Percentiles rank a stretch among this genome's conserved stretches.
These are phyloP conservation scores for Stephania japonica DNA, from an alignment of 164 flowering plant species.

Conservation along the genomic window DNA sequence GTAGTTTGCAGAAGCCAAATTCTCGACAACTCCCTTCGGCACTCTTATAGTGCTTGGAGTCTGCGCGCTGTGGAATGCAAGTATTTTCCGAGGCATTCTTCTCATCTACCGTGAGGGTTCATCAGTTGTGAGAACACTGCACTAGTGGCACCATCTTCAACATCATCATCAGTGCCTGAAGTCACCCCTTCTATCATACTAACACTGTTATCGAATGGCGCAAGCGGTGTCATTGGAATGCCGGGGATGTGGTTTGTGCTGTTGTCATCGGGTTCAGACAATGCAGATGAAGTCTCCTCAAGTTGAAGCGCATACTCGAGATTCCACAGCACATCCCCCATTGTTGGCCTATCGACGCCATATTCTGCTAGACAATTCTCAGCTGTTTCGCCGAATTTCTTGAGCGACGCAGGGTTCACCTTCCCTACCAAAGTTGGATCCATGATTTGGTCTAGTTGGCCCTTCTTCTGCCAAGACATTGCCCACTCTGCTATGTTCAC, in stretches of 20 bases:
- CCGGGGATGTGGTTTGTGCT: conserved; percentile 56
- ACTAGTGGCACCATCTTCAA: conserved; percentile 50
- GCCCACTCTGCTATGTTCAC: conserved; percentile 27
- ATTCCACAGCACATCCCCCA: conserved; percentile 69
- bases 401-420: conserved; percentile 53
- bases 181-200: conserved; percentile 37
- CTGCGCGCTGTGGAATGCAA: background rate
- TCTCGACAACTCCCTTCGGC: conserved; percentile 5
- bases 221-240: conserved; percentile 40
- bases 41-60: background rate
- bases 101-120: conserved; percentile 58
- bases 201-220: conserved; percentile 44
- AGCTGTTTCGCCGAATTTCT: conserved; percentile 64
- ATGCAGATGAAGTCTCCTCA: conserved; percentile 49
- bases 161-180: conserved; percentile 45
- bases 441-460: conserved; percentile 55
- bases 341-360: conserved; percentile 51
- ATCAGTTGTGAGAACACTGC: conserved; percentile 61
- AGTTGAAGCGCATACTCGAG: conserved; percentile 61
- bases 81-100: conserved; percentile 5
- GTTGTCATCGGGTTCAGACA: conserved; percentile 51
- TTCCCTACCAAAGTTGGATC: conserved; percentile 43
- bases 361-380: conserved; percentile 59
- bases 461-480: conserved; percentile 53
- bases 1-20: background rate